Percentiles rank a stretch among this genome's conserved stretches.
Conservation (phyloP, 768 basidiomycete genomes). For the Psilocybe cubensis region DNA sequence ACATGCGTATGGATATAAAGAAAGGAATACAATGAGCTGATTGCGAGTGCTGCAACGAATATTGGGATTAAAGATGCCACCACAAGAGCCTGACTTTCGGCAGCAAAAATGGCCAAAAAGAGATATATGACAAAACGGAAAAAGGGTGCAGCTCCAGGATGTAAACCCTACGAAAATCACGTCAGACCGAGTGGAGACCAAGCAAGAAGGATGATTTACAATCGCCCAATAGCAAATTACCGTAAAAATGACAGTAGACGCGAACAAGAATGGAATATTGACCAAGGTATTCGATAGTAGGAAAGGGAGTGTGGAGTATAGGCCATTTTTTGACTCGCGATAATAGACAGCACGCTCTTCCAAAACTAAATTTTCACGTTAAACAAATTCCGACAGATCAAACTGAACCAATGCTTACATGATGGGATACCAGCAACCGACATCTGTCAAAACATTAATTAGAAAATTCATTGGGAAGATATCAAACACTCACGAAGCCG, state of each 20-base stretch:
- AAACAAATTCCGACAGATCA: neutral
- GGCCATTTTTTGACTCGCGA: conserved; percentile 59
- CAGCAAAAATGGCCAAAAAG: conserved; percentile 54
- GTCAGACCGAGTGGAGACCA: neutral
- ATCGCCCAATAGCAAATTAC: conserved; percentile 57
- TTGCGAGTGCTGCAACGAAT: conserved; percentile 62
- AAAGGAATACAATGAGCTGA: conserved; percentile 44
- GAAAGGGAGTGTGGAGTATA: conserved; percentile 58
- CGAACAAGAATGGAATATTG: conserved; percentile 56
- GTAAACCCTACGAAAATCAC: conserved; percentile 41
- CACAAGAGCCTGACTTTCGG: conserved; percentile 54
- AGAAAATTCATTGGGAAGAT: neutral
- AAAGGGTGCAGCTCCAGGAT: conserved; percentile 48
- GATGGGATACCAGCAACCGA: conserved; percentile 63
- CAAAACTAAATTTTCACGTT: conserved; percentile 37
- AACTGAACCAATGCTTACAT: conserved; percentile 33
- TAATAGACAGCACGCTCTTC: conserved; percentile 62
- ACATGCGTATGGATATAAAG: neutral
- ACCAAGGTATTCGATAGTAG: conserved; percentile 57
- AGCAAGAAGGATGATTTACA: conserved; percentile 28
- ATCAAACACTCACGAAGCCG: conserved; percentile 41
- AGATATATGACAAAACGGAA: conserved; percentile 60
- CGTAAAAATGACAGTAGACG: conserved; percentile 49
- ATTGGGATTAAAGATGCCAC: conserved; percentile 56
- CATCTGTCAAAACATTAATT: conserved; percentile 37